A percentile compares a stretch with the other conserved stretches of the same genome.
phyloP scores from a whole-genome alignment of 805 yeast genomes.

The Saccharomycopsis amapae region DNA sequence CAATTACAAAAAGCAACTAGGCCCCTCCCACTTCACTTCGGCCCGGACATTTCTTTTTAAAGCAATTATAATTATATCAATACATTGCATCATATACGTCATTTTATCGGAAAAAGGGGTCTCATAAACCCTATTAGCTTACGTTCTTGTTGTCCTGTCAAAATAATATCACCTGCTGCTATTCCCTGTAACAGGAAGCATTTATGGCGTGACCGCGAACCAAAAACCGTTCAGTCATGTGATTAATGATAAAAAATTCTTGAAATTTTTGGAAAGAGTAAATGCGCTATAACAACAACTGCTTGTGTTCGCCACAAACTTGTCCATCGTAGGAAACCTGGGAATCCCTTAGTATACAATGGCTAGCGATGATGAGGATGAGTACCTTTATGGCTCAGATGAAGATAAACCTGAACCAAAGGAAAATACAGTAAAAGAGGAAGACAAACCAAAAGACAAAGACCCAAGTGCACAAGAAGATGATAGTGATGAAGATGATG shows the following conservation, averaged over 20 bases:
- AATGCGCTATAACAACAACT: not conserved
- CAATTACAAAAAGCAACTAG: not conserved
- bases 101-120: too few species aligned
- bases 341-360: not conserved
- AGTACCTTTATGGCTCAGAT: constrained; percentile 15
- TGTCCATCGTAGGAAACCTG: not conserved
- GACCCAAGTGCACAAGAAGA: not conserved
- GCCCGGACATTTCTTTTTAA: not conserved
- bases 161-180: too few species aligned
- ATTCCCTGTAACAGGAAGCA: too few species aligned
- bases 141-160: too few species aligned
- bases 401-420: constrained; percentile 5
- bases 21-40: not conserved
- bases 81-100: too few species aligned
- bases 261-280: not conserved
- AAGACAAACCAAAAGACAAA: constrained; percentile 29
- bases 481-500: not conserved
- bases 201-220: too few species aligned
- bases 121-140: too few species aligned
- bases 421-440: not conserved
- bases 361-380: constrained; percentile 14
- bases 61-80: not conserved
- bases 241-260: not conserved
- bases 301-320: not conserved
- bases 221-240: not conserved